Base-by-base conservation (phyloP, 208 protist species). In the Trypanosoma mega region DNA sequence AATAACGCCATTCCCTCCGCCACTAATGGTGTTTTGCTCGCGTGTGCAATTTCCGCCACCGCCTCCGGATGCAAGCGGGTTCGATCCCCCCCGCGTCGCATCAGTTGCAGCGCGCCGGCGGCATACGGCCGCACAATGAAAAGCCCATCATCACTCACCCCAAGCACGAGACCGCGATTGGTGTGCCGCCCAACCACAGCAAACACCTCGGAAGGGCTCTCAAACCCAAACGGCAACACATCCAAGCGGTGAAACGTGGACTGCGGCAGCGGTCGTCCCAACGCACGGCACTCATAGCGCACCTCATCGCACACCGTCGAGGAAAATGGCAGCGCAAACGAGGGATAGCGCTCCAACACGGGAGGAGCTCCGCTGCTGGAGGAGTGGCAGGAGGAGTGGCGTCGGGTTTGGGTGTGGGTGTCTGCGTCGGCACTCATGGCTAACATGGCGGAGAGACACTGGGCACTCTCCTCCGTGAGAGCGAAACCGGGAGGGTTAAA, bases 151-250 rank as follows among this genome's bases (percentile, higher is more conserved):
- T 67, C 37, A 9, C 52, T 73, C 14, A 88, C 56, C 14, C 74
- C 76, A 14, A 71, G 24, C 20, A 87, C 62, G 3, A 88, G 51
- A 11, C 82, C 85, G 2, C 68, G 31, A 45, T 76, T 82, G 1
- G 82, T 87, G 59, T 90, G 85, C 3, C 79, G 70, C 2, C 82
- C 85, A 12, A 81, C 39, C 0, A 79, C 67, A 16, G 60, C 31
- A 68, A 87, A 92, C 5, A 92, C 68, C 3, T 61, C 59, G 2
- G 67, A 73, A 11, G 72, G 67, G 30, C 53, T 64, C 21, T 72
- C 63, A 3, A 93, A 57, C 9, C 80, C 80, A 37, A 78, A 86
- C 12, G 82, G 80, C 1, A 88, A 50, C n/a, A 90, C 64, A 48
- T 85, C 78, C 66, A 82, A 72, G 34, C 63, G 57, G 54, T 86